These are phyloP conservation scores for Aspergillus versicolor DNA, from an alignment of 2,329 filamentous ascomycete genomes.

Conservation along the genomic window DNA sequence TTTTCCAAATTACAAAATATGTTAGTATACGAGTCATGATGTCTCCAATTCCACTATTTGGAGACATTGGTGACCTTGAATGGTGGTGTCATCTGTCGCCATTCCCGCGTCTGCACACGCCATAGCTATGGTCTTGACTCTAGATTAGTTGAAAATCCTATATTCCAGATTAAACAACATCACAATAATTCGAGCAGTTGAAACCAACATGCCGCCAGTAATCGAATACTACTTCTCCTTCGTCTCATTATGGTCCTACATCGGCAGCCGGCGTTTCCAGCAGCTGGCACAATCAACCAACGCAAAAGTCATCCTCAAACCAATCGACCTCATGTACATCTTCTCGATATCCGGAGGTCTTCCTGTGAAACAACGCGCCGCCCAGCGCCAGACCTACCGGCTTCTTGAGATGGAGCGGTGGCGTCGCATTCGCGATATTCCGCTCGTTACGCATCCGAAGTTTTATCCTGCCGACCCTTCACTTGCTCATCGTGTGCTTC, in stretches of 20 bases:
- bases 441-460: conserved; percentile 23
- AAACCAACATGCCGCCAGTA: not conserved
- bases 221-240: conserved; percentile 9
- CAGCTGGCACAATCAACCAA: not conserved
- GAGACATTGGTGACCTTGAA: too few species aligned
- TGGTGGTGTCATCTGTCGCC: too few species aligned
- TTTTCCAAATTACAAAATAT: too few species aligned
- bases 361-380: conserved; percentile 31
- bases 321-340: conserved; percentile 29
- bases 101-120: too few species aligned
- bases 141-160: too few species aligned
- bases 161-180: too few species aligned
- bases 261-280: conserved; percentile 5
- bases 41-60: too few species aligned
- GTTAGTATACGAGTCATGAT: too few species aligned
- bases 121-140: too few species aligned
- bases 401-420: conserved; percentile 23
- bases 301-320: conserved; percentile 17
- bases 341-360: conserved; percentile 35
- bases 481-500: conserved; percentile 28
- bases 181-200: too few species aligned
- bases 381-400: conserved; percentile 31
- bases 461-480: conserved; percentile 26
- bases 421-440: conserved; percentile 25
- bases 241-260: conserved; percentile 8